Evolutionary conservation across 306 rosid species (phyloP), one percentile per base, ranked within the genome.

Genomic region (Canavalia gladiata): DNA sequence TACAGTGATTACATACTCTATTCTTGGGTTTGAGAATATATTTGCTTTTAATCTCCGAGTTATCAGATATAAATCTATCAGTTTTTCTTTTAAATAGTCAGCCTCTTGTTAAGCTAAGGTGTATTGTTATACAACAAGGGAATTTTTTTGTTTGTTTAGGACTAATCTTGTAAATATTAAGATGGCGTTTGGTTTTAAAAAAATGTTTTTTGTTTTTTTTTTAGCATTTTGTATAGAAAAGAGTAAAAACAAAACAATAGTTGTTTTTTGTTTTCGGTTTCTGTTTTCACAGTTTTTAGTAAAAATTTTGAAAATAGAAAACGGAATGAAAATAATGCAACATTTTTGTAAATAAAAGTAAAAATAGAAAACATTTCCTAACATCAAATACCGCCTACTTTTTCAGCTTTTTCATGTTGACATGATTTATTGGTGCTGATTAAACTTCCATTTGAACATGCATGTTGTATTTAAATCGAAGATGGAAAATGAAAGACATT

Each of bases 21-120:
- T 57, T 52, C 43, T 30, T 78, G 18, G 52, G 54, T 70, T 18
- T 71, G 83, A 63, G 69, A 79, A 25, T 79, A 34, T 57, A 79
- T 34, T 7, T 30, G 47, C 5, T 46, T 13, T 47, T 42, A 49
- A 70, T 47, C 51, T 46, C 59, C 34, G 35, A 43, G 57, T 35
- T 33, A 31, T 50, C 31, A 62, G 45, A n/a, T 49, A 13, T 47
- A 29, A 55, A 58, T 54, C 52, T 5, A 31, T 29, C 47, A 39
- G 18, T 43, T 75, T 68, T 11, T 80, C 46, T 55, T 41, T 57
- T 68, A 25, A 68, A 49, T 66, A 43, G 35, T 74, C 13, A 84
- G 42, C 62, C 29, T 45, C 52, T 56, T 60, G 33, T 56, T 66
- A 47, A 64, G 64, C 63, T n/a, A 47, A 45, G 58, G 66, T 59